Base-by-base conservation (phyloP, 139 green algal genomes). In the Marvania coccoides region DNA sequence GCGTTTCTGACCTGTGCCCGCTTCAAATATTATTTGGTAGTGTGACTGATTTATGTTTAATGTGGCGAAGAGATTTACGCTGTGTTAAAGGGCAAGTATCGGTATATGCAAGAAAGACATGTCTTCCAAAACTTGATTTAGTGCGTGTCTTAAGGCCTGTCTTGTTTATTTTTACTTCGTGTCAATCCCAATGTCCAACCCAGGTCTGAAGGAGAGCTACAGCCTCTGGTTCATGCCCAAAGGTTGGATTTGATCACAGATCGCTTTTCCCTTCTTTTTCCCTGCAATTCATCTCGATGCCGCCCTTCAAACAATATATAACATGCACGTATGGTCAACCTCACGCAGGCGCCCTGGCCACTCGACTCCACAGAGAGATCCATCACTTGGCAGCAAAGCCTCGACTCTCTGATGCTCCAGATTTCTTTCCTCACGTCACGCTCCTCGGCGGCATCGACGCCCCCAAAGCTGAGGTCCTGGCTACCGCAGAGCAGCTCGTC, bases 391-490 rank as follows among this genome's bases (percentile, higher is more conserved):
- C 42, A n/a, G 19, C 42, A 51, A 51, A 46, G 29, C 47, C 47
- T 57, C 29, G 29, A 10, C 8, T 57, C 10, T 10, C 24, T 59
- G 60, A 14, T 5, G 74, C 63, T 1, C 74, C 70, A 4, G 28
- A 10, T 28, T 81, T 81, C 30, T 4, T 19, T 5, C 71, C 74
- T 2, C 74, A 81, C 48, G 72, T 81, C 28, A 81, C 74, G 4
- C 64, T 81, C 6, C 35, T 81, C 5, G 74, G 74, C 12, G 74
- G 71, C 42, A 57, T 80, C 19, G n/a, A 58, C 7, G n/a, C 15
- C 1, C 46, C 63, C 9, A 45, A 80, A 47, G 54, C 30, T 6
- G 42, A 69, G 0, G 64, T 75, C 15, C 36, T 73, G 42, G 19
- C 5, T 3, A 63, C 31, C 3, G 51, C 73, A 4, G 31, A 45